phyloP scores from a whole-genome alignment of 2,329 filamentous ascomycete genomes.

The Alternaria gaisen region DNA sequence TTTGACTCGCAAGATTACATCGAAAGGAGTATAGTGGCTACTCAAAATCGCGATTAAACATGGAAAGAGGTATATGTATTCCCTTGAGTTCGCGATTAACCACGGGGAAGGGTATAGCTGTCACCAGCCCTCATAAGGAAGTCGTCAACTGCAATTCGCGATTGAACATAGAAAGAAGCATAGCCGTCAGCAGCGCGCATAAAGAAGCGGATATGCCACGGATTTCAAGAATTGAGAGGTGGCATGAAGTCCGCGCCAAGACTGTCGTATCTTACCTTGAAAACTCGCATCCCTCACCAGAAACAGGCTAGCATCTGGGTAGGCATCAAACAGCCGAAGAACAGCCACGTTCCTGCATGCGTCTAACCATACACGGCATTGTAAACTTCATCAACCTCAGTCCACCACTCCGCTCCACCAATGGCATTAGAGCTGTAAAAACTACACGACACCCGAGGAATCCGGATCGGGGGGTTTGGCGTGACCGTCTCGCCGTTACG shows the following conservation, averaged over 20 bases:
- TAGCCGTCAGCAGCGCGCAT: not conserved
- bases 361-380: slow-evolving; percentile 19
- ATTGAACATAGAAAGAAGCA: not conserved
- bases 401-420: slow-evolving; percentile 8
- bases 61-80: not conserved
- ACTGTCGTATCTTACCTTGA: not conserved
- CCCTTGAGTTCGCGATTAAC: too few species aligned
- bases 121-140: not conserved
- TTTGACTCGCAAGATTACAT: not conserved
- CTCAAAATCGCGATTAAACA: not conserved
- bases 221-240: not conserved
- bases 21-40: too few species aligned
- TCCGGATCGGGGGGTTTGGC: slow-evolving; percentile 9
- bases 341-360: slow-evolving; percentile 17
- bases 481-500: slow-evolving; percentile 5
- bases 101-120: too few species aligned
- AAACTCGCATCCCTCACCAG: slow-evolving; percentile 1
- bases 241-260: slow-evolving; percentile 5
- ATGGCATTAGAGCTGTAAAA: not conserved
- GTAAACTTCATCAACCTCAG: slow-evolving; percentile 22
- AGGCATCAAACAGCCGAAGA: slow-evolving; percentile 10
- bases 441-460: slow-evolving; percentile 1
- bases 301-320: not conserved
- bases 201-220: not conserved
- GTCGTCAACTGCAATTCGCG: too few species aligned